Evolutionary conservation across 1,284 basidiomycete genomes (phyloP).

Genomic region (Trametes pubescens): DNA sequence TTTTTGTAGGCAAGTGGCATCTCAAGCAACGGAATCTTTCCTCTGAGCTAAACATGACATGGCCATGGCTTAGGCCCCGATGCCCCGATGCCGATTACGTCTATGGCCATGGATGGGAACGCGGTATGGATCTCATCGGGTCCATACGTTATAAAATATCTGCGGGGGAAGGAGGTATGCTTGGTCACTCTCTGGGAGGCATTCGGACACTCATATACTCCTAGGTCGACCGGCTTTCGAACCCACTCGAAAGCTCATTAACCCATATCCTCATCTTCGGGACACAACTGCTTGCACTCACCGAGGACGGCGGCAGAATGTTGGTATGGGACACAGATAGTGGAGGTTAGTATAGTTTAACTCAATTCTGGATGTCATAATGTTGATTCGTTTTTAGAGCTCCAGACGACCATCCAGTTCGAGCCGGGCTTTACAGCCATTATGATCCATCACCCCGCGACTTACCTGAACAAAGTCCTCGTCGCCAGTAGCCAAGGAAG

Average conservation of each 20-base stretch:
- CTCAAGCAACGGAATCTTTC: background rate
- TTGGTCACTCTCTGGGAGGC: background rate
- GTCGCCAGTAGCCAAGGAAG: slow-evolving; percentile 85
- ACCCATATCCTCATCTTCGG: slow-evolving; percentile 81
- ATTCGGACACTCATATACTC: background rate
- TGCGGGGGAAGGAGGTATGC: slow-evolving; percentile 86
- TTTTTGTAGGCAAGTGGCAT: slow-evolving; percentile 86
- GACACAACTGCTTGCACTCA: slow-evolving; percentile 79
- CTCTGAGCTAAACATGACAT: slow-evolving; percentile 17
- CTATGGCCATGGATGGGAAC: slow-evolving; percentile 86
- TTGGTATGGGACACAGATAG: slow-evolving; percentile 81
- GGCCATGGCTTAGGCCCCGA: slow-evolving; percentile 71
- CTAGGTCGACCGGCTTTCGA: slow-evolving; percentile 62
- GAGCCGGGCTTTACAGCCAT: slow-evolving; percentile 85
- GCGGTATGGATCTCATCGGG: slow-evolving; percentile 87
- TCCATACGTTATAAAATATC: slow-evolving; percentile 76
- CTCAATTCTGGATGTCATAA: background rate
- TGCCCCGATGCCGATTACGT: slow-evolving; percentile 75
- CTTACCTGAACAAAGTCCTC: slow-evolving; percentile 96
- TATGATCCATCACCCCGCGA: slow-evolving; percentile 90
- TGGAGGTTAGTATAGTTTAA: slow-evolving; percentile 54
- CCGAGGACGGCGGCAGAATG: slow-evolving; percentile 83
- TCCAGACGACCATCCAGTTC: slow-evolving; percentile 76
- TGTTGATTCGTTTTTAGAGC: slow-evolving; percentile 47
- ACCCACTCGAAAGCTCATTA: slow-evolving; percentile 68